Evolutionary conservation across 192 early-diverging fungal species (phyloP).

Genomic region (Spizellomyces sp.): DNA sequence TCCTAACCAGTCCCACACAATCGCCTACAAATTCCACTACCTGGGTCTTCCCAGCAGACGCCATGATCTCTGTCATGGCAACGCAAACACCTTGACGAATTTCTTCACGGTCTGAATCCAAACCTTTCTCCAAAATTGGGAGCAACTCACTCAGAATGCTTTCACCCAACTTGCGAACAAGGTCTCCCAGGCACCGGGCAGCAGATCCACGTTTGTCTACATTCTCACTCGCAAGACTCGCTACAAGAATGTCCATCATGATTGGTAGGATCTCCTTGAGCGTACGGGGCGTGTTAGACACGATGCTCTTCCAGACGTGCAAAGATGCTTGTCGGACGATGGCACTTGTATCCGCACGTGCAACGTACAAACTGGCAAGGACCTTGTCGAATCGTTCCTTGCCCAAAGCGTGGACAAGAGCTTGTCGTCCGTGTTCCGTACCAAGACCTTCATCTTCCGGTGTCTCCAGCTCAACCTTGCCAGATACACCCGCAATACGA

Average conservation of each 20-base stretch:
- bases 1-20: constrained; percentile 80
- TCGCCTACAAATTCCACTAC: constrained; percentile 82
- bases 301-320: constrained; percentile 94
- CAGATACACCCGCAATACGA: constrained; percentile 84
- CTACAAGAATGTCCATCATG: constrained; percentile 91
- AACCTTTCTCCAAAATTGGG: constrained; percentile 85
- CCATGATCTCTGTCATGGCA: constrained; percentile 91
- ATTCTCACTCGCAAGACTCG: constrained; percentile 70
- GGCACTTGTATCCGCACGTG: constrained; percentile 75
- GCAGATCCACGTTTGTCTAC: constrained; percentile 84
- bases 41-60: constrained; percentile 75
- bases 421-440: constrained; percentile 68
- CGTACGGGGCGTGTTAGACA: constrained; percentile 94
- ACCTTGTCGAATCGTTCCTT: constrained; percentile 82
- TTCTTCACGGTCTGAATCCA: constrained; percentile 66
- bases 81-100: constrained; percentile 92
- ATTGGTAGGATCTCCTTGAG: constrained; percentile 90
- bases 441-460: constrained; percentile 63
- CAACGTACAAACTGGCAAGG: constrained; percentile 90
- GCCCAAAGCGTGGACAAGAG: constrained; percentile 80
- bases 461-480: constrained; percentile 61
- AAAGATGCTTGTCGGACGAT: constrained; percentile 88
- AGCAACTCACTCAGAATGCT: constrained; percentile 82
- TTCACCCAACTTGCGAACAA: constrained; percentile 95
- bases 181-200: constrained; percentile 88